A percentile compares a stretch with the other conserved stretches of the same genome.
Evolutionary conservation across 2,329 filamentous ascomycete species (phyloP).

Genomic region (Xylaria sp.): DNA sequence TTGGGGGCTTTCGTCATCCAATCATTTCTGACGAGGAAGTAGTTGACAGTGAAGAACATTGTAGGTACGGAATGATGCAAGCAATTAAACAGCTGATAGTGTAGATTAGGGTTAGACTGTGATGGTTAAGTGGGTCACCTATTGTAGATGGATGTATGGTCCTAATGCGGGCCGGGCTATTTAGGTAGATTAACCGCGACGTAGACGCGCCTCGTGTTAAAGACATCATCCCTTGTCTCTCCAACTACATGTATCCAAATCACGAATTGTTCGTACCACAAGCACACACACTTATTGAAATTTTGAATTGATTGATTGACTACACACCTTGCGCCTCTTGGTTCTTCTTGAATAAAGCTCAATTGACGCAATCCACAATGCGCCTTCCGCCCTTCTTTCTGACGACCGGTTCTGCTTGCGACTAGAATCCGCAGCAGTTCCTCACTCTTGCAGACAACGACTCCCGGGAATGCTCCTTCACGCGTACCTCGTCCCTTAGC

Average conservation of each 20-base stretch:
- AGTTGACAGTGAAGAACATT: background rate
- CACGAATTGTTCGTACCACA: slow-evolving; percentile 1
- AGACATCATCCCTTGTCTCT: slow-evolving; percentile 8
- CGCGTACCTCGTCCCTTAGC: slow-evolving; percentile 29
- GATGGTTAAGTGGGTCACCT: slow-evolving; percentile 7
- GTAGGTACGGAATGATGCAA: slow-evolving; percentile 17
- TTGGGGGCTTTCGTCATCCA: slow-evolving; percentile 3
- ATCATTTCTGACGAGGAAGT: background rate
- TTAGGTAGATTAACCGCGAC: slow-evolving; percentile 21
- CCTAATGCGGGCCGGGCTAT: background rate
- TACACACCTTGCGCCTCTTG: background rate
- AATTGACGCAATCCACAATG: slow-evolving; percentile 35
- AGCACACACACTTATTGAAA: background rate
- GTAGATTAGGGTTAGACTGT: background rate
- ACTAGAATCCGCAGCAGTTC: slow-evolving; percentile 40
- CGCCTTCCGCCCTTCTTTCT: slow-evolving; percentile 38
- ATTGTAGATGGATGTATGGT: slow-evolving; percentile 10
- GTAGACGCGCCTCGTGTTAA: slow-evolving; percentile 25
- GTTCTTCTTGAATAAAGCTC: slow-evolving; percentile 5
- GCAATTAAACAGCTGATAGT: slow-evolving; percentile 29
- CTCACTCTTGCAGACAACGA: slow-evolving; percentile 29
- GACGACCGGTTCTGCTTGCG: slow-evolving; percentile 35
- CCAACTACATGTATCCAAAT: slow-evolving; percentile 23
- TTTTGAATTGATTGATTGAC: slow-evolving; percentile 1
- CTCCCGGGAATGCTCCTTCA: slow-evolving; percentile 38